Percentiles rank a stretch among this genome's conserved stretches.
These are phyloP conservation scores for Candida anutae DNA, from an alignment of 1,139 yeast genomes.

Conservation along the genomic window DNA sequence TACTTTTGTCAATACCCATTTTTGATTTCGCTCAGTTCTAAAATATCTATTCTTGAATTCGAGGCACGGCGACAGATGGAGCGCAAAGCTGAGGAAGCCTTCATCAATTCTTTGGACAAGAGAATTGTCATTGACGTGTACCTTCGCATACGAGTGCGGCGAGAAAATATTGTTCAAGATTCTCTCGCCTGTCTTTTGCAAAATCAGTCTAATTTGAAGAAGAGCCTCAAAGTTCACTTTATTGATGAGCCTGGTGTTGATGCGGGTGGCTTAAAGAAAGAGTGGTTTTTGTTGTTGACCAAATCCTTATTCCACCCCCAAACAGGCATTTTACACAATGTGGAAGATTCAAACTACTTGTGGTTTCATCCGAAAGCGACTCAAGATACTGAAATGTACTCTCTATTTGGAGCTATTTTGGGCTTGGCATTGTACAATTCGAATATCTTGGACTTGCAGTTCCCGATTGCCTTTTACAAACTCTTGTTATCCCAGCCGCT, in stretches of 20 bases:
- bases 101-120: slow-evolving; percentile 63
- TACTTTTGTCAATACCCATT: slow-evolving; percentile 82
- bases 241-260: slow-evolving; percentile 86
- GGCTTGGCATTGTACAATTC: slow-evolving; percentile 91
- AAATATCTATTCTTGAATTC: slow-evolving; percentile 71
- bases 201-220: slow-evolving; percentile 59
- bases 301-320: slow-evolving; percentile 60
- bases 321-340: slow-evolving; percentile 53
- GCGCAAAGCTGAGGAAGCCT: slow-evolving; percentile 83
- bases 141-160: slow-evolving; percentile 58
- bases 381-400: slow-evolving; percentile 49
- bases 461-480: slow-evolving; percentile 74
- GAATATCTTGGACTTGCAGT: slow-evolving; percentile 68
- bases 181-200: slow-evolving; percentile 59
- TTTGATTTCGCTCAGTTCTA: slow-evolving; percentile 71
- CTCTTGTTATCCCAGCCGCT: slow-evolving; percentile 53
- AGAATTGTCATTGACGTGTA: slow-evolving; percentile 57
- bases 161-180: slow-evolving; percentile 64
- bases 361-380: slow-evolving; percentile 62
- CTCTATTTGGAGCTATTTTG: slow-evolving; percentile 72
- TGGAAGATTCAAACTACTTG: slow-evolving; percentile 60
- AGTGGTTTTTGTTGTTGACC: slow-evolving; percentile 79
- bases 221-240: slow-evolving; percentile 71
- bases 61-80: slow-evolving; percentile 84
- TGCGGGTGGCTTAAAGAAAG: slow-evolving; percentile 89